Base-by-base conservation (phyloP, 2,329 filamentous ascomycete genomes). In the Thermoascus crustaceus region DNA sequence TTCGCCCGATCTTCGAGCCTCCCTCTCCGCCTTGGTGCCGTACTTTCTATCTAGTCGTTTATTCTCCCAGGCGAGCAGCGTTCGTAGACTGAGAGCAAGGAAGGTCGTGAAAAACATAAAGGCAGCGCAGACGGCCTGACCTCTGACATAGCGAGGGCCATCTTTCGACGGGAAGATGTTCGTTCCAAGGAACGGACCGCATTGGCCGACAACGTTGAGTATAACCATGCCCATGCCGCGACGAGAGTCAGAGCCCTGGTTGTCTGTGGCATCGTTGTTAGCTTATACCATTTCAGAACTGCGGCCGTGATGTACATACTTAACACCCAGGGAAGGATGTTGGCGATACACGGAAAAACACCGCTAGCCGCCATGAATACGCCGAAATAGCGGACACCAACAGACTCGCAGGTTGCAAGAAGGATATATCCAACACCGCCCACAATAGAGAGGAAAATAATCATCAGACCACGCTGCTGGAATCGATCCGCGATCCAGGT, bases 291-390 rank as follows among this genome's bases (percentile, higher is more conserved):
- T n/a, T 26, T 6, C 7, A 14, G 7, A 14, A 16, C 2, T 3
- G 17, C 17, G 7, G 25, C 32, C 7, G 30, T 18, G 10, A 9
- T 26, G 18, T n/a, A 53, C 57, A 41, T 53, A 64, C 63, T 72
- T 2, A 80, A 57, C 1, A 82, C 79, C 55, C 81, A 82, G 0
- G 81, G 80, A 22, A 86, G 71, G 6, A 82, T 79, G 43, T 84
- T 82, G 3, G 76, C 75, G 21, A 85, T 77, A 47, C 72, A 74
- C 0, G 80, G 76, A 30, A 85, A 80, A 16, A 85, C 72, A 7
- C 78, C 77, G 2, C 66, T 68, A 0, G 76, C 72, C 4, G 76
- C 75, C 9, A 73, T 48, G 51, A 72, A 73, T 1, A 71, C 64
- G 3, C 67, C 70, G 26, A 67, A 60, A 47, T 76, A 76, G n/a